Evolutionary conservation across 139 green algal genomes (phyloP).

Genomic region (Closterium sp.): DNA sequence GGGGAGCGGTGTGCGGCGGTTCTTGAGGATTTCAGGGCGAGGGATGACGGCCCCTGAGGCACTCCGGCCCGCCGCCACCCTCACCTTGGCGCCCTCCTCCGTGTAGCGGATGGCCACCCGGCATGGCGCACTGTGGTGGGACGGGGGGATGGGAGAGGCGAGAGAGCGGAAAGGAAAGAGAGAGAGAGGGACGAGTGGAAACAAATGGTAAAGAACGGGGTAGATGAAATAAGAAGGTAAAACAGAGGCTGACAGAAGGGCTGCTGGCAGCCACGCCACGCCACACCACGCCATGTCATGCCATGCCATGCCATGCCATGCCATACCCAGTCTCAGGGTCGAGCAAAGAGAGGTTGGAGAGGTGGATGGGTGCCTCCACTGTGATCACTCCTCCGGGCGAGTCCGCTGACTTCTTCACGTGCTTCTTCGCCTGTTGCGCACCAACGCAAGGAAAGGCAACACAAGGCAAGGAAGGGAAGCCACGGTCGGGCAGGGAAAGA

Average conservation of each 20-base stretch:
- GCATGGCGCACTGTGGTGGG: constrained; percentile 53
- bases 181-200: too few species aligned
- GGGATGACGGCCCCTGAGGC: constrained; percentile 65
- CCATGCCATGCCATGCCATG: too few species aligned
- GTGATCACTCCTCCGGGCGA: constrained; percentile 68
- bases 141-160: neutral
- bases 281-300: too few species aligned
- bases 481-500: too few species aligned
- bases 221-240: too few species aligned
- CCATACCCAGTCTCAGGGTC: constrained; percentile 66
- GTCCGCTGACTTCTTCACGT: constrained; percentile 61
- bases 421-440: constrained; percentile 67
- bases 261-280: too few species aligned
- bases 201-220: too few species aligned
- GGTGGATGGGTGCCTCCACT: constrained; percentile 69
- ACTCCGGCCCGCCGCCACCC: constrained; percentile 59
- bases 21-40: constrained; percentile 59
- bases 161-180: too few species aligned
- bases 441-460: too few species aligned
- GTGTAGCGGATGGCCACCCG: constrained; percentile 60
- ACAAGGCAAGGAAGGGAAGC: neutral
- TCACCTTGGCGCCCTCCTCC: constrained; percentile 73
- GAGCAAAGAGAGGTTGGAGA: constrained; percentile 76
- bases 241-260: too few species aligned
- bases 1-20: constrained; percentile 27